A percentile compares a stretch with the other conserved stretches of the same genome.
Conservation (phyloP, 1,284 basidiomycete species). For the Peniophora sp. region DNA sequence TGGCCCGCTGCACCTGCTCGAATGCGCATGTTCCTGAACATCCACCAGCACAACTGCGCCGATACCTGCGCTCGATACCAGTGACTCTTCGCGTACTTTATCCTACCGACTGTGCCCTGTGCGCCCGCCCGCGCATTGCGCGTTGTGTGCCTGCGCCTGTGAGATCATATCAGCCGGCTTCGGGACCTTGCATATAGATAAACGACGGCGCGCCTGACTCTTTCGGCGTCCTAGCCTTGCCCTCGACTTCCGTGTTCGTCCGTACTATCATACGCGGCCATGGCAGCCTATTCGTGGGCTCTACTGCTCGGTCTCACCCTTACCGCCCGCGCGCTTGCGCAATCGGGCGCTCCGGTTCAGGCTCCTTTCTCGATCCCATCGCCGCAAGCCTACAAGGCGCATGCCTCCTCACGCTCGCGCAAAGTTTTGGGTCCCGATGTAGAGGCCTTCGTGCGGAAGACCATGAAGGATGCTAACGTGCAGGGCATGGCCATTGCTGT, state of each 20-base stretch:
- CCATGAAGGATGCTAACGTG: constrained; percentile 4
- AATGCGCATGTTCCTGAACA: too few species aligned
- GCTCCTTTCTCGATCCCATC: not conserved
- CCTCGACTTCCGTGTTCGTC: too few species aligned
- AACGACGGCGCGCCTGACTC: too few species aligned
- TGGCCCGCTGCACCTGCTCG: too few species aligned
- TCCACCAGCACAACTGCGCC: too few species aligned
- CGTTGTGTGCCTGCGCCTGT: not conserved
- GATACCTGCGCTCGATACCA: too few species aligned
- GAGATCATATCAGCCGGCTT: not conserved
- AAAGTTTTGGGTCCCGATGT: not conserved
- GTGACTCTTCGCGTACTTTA: too few species aligned
- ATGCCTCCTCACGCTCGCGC: not conserved
- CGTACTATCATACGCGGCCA: too few species aligned
- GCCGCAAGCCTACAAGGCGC: not conserved
- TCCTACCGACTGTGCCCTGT: too few species aligned
- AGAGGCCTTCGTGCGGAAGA: not conserved
- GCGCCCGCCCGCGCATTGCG: too few species aligned
- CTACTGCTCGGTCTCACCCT: not conserved
- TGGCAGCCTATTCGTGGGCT: too few species aligned
- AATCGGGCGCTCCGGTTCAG: not conserved
- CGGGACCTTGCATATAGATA: not conserved
- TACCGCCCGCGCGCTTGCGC: not conserved
- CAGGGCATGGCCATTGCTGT: constrained; percentile 19
- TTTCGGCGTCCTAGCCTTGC: too few species aligned